These are phyloP conservation scores for Malassezia cuniculi DNA, from an alignment of 1,284 basidiomycete species.

Conservation along the genomic window DNA sequence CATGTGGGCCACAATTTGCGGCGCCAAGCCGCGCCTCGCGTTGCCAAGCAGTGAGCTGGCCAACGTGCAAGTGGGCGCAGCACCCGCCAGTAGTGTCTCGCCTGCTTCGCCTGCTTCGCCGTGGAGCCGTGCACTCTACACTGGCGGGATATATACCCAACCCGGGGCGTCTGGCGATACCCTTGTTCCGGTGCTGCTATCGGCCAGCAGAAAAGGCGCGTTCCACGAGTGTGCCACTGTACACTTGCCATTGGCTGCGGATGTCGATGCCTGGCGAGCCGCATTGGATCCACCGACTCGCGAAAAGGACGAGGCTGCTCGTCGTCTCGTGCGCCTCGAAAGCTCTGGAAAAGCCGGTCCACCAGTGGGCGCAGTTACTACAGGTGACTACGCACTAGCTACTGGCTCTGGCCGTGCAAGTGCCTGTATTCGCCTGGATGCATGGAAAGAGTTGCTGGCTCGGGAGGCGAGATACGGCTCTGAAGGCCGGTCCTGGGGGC, in stretches of 20 bases:
- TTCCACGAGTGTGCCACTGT: constrained; percentile 7
- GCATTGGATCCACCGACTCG: constrained; percentile 14
- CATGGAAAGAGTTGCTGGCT: constrained; percentile 15
- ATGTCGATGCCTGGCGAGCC: constrained; percentile 8
- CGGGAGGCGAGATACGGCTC: constrained; percentile 2
- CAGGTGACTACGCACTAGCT: constrained; percentile 28
- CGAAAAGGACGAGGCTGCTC: constrained; percentile 9
- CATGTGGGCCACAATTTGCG: too few relatives aligned
- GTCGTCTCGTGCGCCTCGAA: constrained; percentile 14
- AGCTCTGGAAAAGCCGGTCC: constrained; percentile 12
- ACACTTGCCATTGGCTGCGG: constrained; percentile 9
- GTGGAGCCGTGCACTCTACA: too few relatives aligned
- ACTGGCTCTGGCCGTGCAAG: constrained; percentile 19
- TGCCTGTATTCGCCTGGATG: constrained; percentile 10
- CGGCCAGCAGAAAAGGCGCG: constrained; percentile 4
- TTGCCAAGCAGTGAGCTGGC: too few relatives aligned
- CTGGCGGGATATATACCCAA: too few relatives aligned
- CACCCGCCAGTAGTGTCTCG: too few relatives aligned
- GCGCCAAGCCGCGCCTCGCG: too few relatives aligned
- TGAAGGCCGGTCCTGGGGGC: constrained; percentile 3
- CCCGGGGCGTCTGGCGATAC: too few relatives aligned
- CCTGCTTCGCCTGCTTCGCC: too few relatives aligned
- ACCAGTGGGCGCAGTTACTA: constrained; percentile 22
- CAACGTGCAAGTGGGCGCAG: too few relatives aligned
- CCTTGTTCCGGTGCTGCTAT: constrained; percentile 5